Evolutionary conservation across 768 basidiomycete species (phyloP), one percentile per base, ranked within the genome.

Genomic region (Termitomyces heimii): DNA sequence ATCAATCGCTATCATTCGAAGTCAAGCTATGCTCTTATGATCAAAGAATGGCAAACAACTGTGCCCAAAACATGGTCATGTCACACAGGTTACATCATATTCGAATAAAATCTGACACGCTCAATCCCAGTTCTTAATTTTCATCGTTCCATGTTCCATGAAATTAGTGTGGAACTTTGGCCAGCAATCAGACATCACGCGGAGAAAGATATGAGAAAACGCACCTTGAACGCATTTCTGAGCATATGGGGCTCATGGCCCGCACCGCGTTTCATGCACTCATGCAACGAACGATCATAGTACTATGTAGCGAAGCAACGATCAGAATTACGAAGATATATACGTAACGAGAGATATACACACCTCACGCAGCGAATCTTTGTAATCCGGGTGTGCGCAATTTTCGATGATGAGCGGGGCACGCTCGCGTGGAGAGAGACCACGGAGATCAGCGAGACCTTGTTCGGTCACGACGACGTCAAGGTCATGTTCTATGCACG

Each of bases 231-330:
- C n/a, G 61, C 61, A 40, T 59, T 59, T 26, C 71, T 69, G 28
- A 79, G 64, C 74, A 78, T 78, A 66, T 80, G 78, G 0, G 78
- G 78, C 64, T 80, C 77, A 58, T 80, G 78, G 0, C 74, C 78
- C 14, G 74, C 69, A 18, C 77, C 78, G 3, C 70, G 65, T 54
- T 68, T 70, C 66, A 78, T 54, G 53, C 78, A 80, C 58, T 80
- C 78, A 59, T 69, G 64, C 54, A 79, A 51, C 4, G 75, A 60
- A 6, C 74, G 66, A 24, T 79, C 76, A 57, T 79, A 79, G 53
- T 79, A 79, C 71, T 75, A 49, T 3, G 52, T 28, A 44, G 43
- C 16, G 20, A 24, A 45, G 4, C 16, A 28, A 16, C 44, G 9
- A 51, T 53, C 22, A 53, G 20, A 16, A 22, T 4, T 6, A 43